Conservation (phyloP, 2,329 filamentous ascomycete genomes). For the Cladosporium sp. region DNA sequence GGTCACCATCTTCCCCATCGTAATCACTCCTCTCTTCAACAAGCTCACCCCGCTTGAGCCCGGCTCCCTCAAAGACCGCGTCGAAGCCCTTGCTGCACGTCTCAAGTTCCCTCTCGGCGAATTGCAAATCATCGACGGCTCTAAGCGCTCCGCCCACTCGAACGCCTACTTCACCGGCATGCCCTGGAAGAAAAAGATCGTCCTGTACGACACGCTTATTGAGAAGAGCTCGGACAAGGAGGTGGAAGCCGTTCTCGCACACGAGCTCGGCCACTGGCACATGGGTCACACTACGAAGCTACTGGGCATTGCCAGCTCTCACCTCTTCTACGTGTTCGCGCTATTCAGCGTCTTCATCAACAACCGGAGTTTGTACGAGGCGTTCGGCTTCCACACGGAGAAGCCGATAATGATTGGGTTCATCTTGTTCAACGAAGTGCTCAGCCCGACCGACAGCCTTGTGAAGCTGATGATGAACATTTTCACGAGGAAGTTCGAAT, state of each 20-base stretch:
- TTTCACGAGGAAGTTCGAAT: slow-evolving; percentile 89
- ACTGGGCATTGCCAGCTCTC: slow-evolving; percentile 72
- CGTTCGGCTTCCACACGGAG: slow-evolving; percentile 80
- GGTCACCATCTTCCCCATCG: slow-evolving; percentile 92
- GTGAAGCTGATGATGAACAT: slow-evolving; percentile 96
- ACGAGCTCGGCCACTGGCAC: slow-evolving; percentile 96
- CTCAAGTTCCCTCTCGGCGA: slow-evolving; percentile 90
- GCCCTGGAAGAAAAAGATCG: slow-evolving; percentile 99
- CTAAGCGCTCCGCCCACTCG: slow-evolving; percentile 79
- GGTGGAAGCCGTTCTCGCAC: slow-evolving; percentile 88
- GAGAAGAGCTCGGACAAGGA: slow-evolving; percentile 90
- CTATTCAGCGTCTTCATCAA: slow-evolving; percentile 97
- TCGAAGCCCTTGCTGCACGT: slow-evolving; percentile 74
- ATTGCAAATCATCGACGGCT: slow-evolving; percentile 89
- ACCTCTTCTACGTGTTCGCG: slow-evolving; percentile 94
- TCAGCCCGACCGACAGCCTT: slow-evolving; percentile 88
- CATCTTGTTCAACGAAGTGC: slow-evolving; percentile 93
- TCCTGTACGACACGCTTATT: slow-evolving; percentile 96
- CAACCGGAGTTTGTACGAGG: slow-evolving; percentile 82
- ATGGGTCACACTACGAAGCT: slow-evolving; percentile 90
- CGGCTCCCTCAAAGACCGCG: slow-evolving; percentile 77
- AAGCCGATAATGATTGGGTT: slow-evolving; percentile 95
- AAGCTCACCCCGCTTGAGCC: slow-evolving; percentile 89
- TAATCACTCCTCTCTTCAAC: slow-evolving; percentile 94
- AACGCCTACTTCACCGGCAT: slow-evolving; percentile 96